phyloP scores from a whole-genome alignment of 2,329 filamentous ascomycete species.

The Sporothrix protearum region DNA sequence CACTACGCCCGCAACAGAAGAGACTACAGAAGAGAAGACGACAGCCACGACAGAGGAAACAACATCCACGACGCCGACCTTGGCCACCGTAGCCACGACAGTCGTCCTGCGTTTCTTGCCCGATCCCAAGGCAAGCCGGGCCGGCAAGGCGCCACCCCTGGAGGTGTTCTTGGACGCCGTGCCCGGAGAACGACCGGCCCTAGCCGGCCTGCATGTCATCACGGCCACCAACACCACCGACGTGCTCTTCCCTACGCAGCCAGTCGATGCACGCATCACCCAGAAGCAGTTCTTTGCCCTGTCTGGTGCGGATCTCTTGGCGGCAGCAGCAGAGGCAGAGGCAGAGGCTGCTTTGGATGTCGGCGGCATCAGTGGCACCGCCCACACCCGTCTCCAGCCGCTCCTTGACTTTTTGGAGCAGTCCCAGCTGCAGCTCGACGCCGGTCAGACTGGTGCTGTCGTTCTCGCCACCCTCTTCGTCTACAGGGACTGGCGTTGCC shows the following conservation, averaged over 20 bases:
- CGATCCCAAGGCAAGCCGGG: slow-evolving; percentile 30
- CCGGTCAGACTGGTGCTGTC: slow-evolving; percentile 40
- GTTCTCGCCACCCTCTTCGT: slow-evolving; percentile 44
- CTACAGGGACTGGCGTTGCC: slow-evolving; percentile 32
- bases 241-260: slow-evolving; percentile 44
- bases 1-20: not conserved
- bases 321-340: too few species aligned
- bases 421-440: slow-evolving; percentile 46
- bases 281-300: slow-evolving; percentile 39
- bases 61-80: not conserved
- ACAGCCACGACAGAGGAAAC: not conserved
- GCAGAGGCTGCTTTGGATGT: not conserved
- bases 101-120: slow-evolving; percentile 49
- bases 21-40: not conserved
- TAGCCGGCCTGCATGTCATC: slow-evolving; percentile 34
- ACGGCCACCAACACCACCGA: slow-evolving; percentile 40
- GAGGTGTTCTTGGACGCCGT: slow-evolving; percentile 37
- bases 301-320: slow-evolving; percentile 26
- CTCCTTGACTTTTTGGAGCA: slow-evolving; percentile 44
- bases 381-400: slow-evolving; percentile 27
- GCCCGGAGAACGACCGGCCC: not conserved
- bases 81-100: slow-evolving; percentile 26
- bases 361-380: slow-evolving; percentile 22
- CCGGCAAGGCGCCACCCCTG: slow-evolving; percentile 32
- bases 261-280: slow-evolving; percentile 48